phyloP scores from a whole-genome alignment of 768 basidiomycete genomes.

The Pisolithus orientalis region DNA sequence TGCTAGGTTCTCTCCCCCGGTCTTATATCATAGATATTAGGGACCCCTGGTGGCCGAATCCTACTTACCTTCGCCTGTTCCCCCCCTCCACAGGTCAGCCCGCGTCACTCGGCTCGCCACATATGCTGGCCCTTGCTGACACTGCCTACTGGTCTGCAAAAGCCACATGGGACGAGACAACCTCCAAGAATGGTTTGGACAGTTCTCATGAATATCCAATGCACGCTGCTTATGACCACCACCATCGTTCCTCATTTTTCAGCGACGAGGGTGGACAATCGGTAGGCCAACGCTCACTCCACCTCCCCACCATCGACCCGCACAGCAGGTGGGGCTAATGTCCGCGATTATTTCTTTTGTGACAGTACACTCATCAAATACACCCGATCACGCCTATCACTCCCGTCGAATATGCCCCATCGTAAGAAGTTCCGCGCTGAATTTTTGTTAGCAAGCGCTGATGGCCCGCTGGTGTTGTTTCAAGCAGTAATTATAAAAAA shows the following conservation, averaged over 20 bases:
- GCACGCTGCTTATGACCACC: constrained; percentile 26
- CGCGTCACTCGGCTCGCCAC: constrained; percentile 14
- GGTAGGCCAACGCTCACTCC: constrained; percentile 15
- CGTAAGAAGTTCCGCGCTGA: constrained; percentile 16
- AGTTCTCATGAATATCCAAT: constrained; percentile 30
- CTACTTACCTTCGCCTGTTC: constrained; percentile 15
- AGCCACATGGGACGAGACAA: constrained; percentile 31
- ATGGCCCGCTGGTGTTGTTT: constrained; percentile 1
- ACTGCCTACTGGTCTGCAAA: constrained; percentile 23
- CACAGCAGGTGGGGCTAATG: constrained; percentile 9
- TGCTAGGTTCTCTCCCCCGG: constrained; percentile 29
- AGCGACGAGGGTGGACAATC: constrained; percentile 23
- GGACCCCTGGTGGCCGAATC: constrained; percentile 14
- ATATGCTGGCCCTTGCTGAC: constrained; percentile 26
- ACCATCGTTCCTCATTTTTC: constrained; percentile 17
- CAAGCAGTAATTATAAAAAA: constrained; percentile 25
- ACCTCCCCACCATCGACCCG: constrained; percentile 1
- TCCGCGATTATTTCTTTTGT: constrained; percentile 1
- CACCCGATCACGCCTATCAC: constrained; percentile 32
- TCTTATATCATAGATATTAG: constrained; percentile 19
- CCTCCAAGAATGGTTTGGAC: constrained; percentile 33
- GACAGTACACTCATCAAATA: constrained; percentile 25
- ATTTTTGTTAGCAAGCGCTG: constrained; percentile 9
- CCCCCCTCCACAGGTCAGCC: constrained; percentile 11
- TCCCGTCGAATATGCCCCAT: constrained; percentile 27